Base-by-base conservation (phyloP, 768 basidiomycete species). In the Collybia nuda region DNA sequence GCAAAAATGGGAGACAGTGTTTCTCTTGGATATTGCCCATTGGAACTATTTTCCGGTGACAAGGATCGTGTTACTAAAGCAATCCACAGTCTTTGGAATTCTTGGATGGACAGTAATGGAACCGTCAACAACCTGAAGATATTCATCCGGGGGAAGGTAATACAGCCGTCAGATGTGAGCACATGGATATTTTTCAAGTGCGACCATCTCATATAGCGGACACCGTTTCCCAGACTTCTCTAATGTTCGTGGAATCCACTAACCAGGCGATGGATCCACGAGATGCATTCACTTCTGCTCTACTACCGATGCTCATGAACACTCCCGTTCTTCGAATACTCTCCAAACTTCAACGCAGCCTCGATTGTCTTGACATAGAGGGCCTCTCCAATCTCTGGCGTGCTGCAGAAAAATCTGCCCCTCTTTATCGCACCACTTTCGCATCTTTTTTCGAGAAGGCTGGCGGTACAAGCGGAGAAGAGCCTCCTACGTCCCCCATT, bases 311-410 rank as follows among this genome's bases (percentile, higher is more conserved):
- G 1, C 67, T 90, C 23, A 61, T 80, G 40, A 53, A 62, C 11
- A 82, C 80, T 2, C 76, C 78, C 11, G 73, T 85, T 26, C 75
- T 93, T 29, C 60, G 50, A 9, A 77, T 67, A 3, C 68, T 94
- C 36, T 75, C 78, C 2, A 60, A 63, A 18, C 76, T 94, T 3
- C 93, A 97, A 63, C 78, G 84, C 21, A 80, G 78, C 3, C 80
- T 98, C 19, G 94, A 97, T 64, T 66, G 80, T 5, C 77, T 93
- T 38, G 93, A 95, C 62, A 87, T 97, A 53, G 93, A 96, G 58
- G 90, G 91, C 2, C 74, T 97, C 17, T 71, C 71, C 32, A 67
- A 72, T 47, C 61, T 85, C 3, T 78, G 75, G 70, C 60, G 61
- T 23, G 44, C 52, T 32, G 65, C 65, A 48, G 63, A 69, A 56